Evolutionary conservation across 257 asterid genomes (phyloP).

Genomic region (Capsicum rhomboideum): DNA sequence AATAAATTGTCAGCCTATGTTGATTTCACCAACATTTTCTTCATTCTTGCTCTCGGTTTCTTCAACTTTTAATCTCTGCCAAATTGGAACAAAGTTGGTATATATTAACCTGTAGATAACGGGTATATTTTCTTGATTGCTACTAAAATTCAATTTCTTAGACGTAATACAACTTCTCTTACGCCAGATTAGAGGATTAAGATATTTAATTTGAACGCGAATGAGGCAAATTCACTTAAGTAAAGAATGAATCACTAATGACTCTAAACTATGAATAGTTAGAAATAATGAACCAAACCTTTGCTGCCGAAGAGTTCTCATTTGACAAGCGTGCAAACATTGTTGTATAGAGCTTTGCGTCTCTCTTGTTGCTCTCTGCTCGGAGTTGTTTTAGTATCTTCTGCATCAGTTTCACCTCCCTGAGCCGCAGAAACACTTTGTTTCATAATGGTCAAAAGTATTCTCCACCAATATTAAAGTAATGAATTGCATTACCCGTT

Average conservation of each 20-base stretch:
- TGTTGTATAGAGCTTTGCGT: conserved; percentile 45
- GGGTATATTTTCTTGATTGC: background rate
- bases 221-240: background rate
- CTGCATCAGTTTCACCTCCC: conserved; percentile 58
- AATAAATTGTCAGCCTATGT: conserved; percentile 5
- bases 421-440: conserved; percentile 6
- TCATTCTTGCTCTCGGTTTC: conserved; percentile 11
- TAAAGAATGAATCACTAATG: background rate
- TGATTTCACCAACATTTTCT: conserved; percentile 20
- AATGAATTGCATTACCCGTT: conserved; percentile 20
- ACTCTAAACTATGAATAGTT: background rate
- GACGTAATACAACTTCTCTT: background rate
- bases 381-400: conserved; percentile 40
- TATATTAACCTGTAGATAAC: background rate
- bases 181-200: background rate
- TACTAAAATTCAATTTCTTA: background rate
- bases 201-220: background rate
- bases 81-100: background rate
- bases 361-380: conserved; percentile 48
- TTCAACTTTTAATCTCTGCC: conserved; percentile 35
- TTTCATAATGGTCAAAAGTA: background rate
- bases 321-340: conserved; percentile 37
- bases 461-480: background rate
- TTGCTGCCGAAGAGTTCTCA: conserved; percentile 29
- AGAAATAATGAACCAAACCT: conserved; percentile 27